Conservation (phyloP, 441 rosid genomes). For the Populus hybrid region DNA sequence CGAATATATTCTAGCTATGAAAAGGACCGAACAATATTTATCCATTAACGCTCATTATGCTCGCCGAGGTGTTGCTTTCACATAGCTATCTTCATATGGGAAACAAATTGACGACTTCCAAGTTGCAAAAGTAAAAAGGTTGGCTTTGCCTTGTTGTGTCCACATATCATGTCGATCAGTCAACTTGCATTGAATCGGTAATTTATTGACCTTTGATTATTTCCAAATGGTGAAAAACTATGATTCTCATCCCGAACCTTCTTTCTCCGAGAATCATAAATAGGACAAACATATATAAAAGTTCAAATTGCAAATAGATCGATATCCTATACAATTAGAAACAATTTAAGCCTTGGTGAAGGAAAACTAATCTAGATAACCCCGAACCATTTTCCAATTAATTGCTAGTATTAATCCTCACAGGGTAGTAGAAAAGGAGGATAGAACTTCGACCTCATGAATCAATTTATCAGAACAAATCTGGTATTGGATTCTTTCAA, state of each 20-base stretch:
- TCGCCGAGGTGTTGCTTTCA: neutral
- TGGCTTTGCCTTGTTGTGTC: neutral
- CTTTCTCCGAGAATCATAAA: neutral
- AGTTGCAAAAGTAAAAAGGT: neutral
- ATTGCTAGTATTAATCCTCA: neutral
- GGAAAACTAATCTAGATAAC: neutral
- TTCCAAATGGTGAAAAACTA: neutral
- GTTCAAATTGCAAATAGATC: neutral
- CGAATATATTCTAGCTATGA: conserved; percentile 18
- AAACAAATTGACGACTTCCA: neutral
- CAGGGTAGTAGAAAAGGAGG: neutral
- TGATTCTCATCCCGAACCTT: neutral
- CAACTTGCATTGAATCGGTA: conserved; percentile 23
- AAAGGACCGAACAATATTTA: neutral
- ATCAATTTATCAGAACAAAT: neutral
- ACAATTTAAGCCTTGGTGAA: neutral
- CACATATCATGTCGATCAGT: neutral
- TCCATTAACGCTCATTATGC: neutral
- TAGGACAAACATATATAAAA: neutral
- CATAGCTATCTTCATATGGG: neutral
- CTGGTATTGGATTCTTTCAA: neutral
- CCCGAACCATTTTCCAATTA: neutral
- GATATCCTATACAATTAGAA: neutral
- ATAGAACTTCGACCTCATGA: neutral
- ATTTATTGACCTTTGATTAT: conserved; percentile 15